These are phyloP conservation scores for Stropharia rugosoannulata DNA, from an alignment of 768 basidiomycete genomes.

Conservation along the genomic window DNA sequence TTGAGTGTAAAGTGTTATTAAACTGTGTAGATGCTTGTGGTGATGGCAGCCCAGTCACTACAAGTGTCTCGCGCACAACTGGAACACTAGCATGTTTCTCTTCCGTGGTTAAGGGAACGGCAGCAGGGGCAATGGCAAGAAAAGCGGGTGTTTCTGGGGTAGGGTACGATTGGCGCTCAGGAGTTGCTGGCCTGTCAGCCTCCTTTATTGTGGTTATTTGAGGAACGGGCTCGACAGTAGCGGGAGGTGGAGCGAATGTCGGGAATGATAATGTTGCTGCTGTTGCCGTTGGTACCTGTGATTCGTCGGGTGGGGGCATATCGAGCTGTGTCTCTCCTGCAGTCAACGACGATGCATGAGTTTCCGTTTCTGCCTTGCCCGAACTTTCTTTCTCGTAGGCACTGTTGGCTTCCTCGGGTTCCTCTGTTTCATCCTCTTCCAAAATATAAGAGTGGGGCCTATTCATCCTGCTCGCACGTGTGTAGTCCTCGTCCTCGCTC, in stretches of 20 bases:
- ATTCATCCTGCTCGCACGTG: slow-evolving; percentile 33
- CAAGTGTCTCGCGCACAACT: slow-evolving; percentile 25
- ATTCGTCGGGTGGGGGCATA: slow-evolving; percentile 28
- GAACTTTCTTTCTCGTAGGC: slow-evolving; percentile 16
- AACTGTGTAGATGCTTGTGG: slow-evolving; percentile 19
- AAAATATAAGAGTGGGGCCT: slow-evolving; percentile 60
- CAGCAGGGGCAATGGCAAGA: background rate
- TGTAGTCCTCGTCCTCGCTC: slow-evolving; percentile 30
- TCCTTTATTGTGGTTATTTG: background rate
- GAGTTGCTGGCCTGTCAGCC: slow-evolving; percentile 9
- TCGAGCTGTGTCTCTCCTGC: slow-evolving; percentile 18
- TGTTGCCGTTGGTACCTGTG: slow-evolving; percentile 37
- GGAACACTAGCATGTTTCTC: slow-evolving; percentile 21
- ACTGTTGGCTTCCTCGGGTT: slow-evolving; percentile 22
- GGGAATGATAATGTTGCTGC: slow-evolving; percentile 47
- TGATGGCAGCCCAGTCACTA: slow-evolving; percentile 21
- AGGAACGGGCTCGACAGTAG: background rate
- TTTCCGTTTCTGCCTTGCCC: slow-evolving; percentile 4
- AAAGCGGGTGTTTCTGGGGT: slow-evolving; percentile 20
- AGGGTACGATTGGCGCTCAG: slow-evolving; percentile 7
- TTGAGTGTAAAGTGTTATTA: slow-evolving; percentile 32
- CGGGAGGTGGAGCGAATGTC: slow-evolving; percentile 21
- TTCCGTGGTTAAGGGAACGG: slow-evolving; percentile 7
- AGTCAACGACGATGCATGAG: slow-evolving; percentile 7
- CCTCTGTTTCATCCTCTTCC: slow-evolving; percentile 69